These are phyloP conservation scores for Bipolaris zeicola DNA, from an alignment of 2,329 filamentous ascomycete species.

Conservation along the genomic window DNA sequence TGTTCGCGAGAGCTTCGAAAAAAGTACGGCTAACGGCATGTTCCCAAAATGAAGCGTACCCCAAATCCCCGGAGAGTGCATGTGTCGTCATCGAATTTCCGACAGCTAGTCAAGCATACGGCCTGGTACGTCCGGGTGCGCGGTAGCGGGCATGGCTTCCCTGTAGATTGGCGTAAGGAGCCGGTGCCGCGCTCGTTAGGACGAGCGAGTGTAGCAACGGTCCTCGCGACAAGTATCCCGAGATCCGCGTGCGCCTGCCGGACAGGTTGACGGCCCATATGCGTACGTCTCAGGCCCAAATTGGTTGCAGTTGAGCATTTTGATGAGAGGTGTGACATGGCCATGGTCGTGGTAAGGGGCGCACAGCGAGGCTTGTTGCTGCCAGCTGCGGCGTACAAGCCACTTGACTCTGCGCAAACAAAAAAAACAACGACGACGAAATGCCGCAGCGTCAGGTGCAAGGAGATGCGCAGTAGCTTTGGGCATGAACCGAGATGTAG, in stretches of 20 bases:
- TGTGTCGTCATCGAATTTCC: slow-evolving; percentile 4
- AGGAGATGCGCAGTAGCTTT: neutral
- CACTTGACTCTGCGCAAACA: neutral
- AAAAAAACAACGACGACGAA: neutral
- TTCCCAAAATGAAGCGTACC: neutral
- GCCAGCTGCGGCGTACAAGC: neutral
- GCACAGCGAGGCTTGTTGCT: too few species aligned
- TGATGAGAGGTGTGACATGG: neutral
- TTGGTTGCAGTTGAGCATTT: neutral
- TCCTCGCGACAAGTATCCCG: neutral
- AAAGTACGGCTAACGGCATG: neutral
- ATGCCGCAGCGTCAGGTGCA: neutral
- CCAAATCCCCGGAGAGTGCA: neutral
- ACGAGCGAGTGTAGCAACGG: slow-evolving; percentile 8
- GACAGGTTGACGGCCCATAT: neutral
- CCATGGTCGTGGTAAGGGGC: neutral
- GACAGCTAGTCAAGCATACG: neutral
- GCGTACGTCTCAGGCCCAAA: neutral
- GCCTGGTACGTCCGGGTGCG: neutral
- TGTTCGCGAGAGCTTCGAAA: neutral
- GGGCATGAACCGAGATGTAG: slow-evolving; percentile 1
- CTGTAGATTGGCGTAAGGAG: neutral
- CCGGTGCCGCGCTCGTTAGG: slow-evolving; percentile 12
- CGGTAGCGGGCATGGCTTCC: neutral
- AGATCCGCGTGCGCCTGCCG: neutral